phyloP scores from a whole-genome alignment of 116 monocot species.

The Posidonia oceanica region DNA sequence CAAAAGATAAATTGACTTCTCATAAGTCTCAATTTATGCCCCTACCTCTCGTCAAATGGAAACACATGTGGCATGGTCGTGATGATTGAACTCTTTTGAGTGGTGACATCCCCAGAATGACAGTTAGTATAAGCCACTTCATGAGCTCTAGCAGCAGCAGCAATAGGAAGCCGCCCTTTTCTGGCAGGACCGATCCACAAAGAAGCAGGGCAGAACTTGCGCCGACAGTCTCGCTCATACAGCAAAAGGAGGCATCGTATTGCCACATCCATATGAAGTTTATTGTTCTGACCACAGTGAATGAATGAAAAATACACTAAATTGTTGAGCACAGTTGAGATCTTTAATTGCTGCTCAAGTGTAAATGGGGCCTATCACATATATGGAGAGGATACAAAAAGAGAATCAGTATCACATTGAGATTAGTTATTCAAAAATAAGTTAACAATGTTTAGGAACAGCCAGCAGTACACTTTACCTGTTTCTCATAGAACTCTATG shows the following conservation, averaged over 20 bases:
- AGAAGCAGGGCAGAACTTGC: constrained; percentile 61
- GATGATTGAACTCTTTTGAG: constrained; percentile 48
- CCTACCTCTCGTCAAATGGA: constrained; percentile 94
- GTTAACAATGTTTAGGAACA: not conserved
- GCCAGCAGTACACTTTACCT: constrained; percentile 34
- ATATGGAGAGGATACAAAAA: constrained; percentile 7
- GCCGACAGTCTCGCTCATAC: constrained; percentile 86
- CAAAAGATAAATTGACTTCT: not conserved
- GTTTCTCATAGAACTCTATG: constrained; percentile 96
- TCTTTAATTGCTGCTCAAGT: constrained; percentile 56
- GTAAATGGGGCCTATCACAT: constrained; percentile 67
- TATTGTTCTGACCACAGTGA: constrained; percentile 31
- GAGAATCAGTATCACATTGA: constrained; percentile 3
- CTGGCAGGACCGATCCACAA: constrained; percentile 78
- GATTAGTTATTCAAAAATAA: not conserved
- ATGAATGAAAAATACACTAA: constrained; percentile 81
- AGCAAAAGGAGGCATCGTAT: constrained; percentile 74
- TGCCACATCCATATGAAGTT: constrained; percentile 45
- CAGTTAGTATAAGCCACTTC: constrained; percentile 51
- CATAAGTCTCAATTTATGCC: not conserved
- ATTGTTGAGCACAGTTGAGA: constrained; percentile 71
- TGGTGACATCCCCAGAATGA: constrained; percentile 16
- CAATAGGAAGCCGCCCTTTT: constrained; percentile 51
- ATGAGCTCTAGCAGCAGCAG: constrained; percentile 87
- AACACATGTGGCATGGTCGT: constrained; percentile 81